A percentile compares a stretch with the other conserved stretches of the same genome.
These are phyloP conservation scores for Dioszegia hungarica DNA, from an alignment of 768 basidiomycete genomes.

Conservation along the genomic window DNA sequence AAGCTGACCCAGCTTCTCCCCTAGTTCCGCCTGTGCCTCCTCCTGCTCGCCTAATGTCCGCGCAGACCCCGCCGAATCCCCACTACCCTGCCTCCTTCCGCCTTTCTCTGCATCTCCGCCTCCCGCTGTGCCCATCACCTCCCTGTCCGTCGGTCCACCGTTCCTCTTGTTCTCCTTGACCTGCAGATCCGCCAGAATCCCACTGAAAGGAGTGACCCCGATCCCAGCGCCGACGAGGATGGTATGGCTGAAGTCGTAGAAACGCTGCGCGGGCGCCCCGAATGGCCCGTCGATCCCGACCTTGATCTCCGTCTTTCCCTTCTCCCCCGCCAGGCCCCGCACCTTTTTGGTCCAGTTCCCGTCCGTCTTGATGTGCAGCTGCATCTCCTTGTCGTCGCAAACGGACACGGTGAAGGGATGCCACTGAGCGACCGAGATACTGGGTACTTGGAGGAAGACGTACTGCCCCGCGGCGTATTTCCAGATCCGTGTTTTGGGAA, in stretches of 20 bases:
- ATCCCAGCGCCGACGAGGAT: constrained; percentile 23
- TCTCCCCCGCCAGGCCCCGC: constrained; percentile 1
- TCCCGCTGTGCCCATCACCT: neutral
- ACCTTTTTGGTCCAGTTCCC: constrained; percentile 21
- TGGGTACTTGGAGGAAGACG: constrained; percentile 19
- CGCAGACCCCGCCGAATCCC: neutral
- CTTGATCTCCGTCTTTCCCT: neutral
- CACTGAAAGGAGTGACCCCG: constrained; percentile 27
- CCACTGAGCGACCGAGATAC: constrained; percentile 12
- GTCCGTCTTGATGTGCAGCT: constrained; percentile 27
- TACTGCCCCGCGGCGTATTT: constrained; percentile 23
- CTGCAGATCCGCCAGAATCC: constrained; percentile 26
- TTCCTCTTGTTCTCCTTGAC: constrained; percentile 10
- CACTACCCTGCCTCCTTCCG: neutral
- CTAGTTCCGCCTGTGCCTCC: neutral
- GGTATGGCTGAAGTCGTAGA: constrained; percentile 28
- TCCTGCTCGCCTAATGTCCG: neutral
- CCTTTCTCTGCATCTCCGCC: neutral
- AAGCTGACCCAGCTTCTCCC: neutral
- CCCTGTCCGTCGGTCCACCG: constrained; percentile 11
- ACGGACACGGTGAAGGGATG: constrained; percentile 25
- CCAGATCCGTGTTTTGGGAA: constrained; percentile 6
- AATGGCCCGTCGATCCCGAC: constrained; percentile 26
- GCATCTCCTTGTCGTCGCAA: constrained; percentile 9
- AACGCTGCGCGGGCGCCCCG: constrained; percentile 25